Evolutionary conservation across 441 rosid genomes (phyloP).

Genomic region (Melianthus villosus): DNA sequence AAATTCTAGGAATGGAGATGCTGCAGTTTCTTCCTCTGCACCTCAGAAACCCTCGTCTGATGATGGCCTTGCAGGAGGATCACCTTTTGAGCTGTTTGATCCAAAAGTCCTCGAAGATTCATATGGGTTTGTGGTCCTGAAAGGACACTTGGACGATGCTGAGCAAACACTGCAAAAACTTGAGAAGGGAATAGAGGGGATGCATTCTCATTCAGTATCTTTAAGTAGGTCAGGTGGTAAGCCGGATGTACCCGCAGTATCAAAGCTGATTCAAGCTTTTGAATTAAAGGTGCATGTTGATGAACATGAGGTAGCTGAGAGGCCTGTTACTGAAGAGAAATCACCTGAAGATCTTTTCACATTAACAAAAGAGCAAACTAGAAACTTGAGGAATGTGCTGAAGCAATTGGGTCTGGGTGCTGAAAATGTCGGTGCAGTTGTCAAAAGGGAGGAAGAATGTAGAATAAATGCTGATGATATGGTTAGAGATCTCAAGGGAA

Average conservation of each 20-base stretch:
- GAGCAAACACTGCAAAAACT: constrained; percentile 39
- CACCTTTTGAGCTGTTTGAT: constrained; percentile 10
- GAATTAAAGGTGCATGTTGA: constrained; percentile 54
- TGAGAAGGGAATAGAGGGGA: constrained; percentile 43
- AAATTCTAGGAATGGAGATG: constrained; percentile 13
- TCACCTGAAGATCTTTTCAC: constrained; percentile 26
- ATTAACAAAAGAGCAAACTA: constrained; percentile 28
- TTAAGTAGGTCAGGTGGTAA: constrained; percentile 28
- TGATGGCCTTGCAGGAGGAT: constrained; percentile 8
- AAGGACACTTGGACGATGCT: constrained; percentile 41
- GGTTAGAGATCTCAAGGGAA: constrained; percentile 27
- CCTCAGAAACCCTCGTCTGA: constrained; percentile 11
- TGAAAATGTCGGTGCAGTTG: constrained; percentile 22
- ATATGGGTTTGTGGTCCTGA: constrained; percentile 29
- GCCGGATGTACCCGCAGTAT: constrained; percentile 36
- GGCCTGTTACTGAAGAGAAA: constrained; percentile 21
- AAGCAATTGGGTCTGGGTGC: constrained; percentile 43
- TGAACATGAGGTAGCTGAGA: constrained; percentile 41
- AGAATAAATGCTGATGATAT: constrained; percentile 21
- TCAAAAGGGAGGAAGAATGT: constrained; percentile 29
- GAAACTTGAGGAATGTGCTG: constrained; percentile 38
- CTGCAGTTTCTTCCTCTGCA: constrained; percentile 10
- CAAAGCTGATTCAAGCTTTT: constrained; percentile 75
- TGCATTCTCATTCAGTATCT: constrained; percentile 21
- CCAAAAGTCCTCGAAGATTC: constrained; percentile 26